Percentiles rank a stretch among this genome's conserved stretches.
Conservation (phyloP, 106 monocot species). For the Allium fistulosum region DNA sequence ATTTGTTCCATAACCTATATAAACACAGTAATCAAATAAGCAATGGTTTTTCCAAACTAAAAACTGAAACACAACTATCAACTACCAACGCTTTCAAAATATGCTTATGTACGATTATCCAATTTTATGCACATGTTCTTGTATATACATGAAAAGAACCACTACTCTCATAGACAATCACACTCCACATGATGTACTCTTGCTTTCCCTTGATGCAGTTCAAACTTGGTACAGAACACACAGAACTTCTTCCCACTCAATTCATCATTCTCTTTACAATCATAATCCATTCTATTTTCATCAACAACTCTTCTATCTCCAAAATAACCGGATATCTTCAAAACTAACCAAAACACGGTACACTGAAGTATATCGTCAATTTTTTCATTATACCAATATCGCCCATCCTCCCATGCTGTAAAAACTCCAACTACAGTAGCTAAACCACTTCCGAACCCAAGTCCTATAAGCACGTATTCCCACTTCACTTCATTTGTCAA, state of each 20-base stretch:
- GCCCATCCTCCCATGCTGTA: conserved; percentile 15
- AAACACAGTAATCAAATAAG: too few species aligned
- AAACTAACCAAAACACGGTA: conserved; percentile 4
- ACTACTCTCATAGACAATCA: conserved; percentile 14
- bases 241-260: conserved; percentile 22
- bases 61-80: too few species aligned
- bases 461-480: conserved; percentile 21
- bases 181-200: conserved; percentile 33
- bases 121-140: too few species aligned
- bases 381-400: conserved; percentile 14
- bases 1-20: too few species aligned
- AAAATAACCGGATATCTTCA: not conserved
- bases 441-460: conserved; percentile 52
- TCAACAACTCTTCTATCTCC: conserved; percentile 17
- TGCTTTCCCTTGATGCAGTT: conserved; percentile 18
- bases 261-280: conserved; percentile 6
- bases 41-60: too few species aligned
- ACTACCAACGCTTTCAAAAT: too few species aligned
- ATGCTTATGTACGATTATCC: too few species aligned
- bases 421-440: conserved; percentile 26
- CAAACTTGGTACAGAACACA: conserved; percentile 38
- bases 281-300: conserved; percentile 14
- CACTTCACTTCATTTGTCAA: conserved; percentile 3
- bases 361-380: conserved; percentile 25
- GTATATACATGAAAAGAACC: too few species aligned